Evolutionary conservation across 1,139 yeast species (phyloP).

Genomic region (Yamadazyma epiphylla): DNA sequence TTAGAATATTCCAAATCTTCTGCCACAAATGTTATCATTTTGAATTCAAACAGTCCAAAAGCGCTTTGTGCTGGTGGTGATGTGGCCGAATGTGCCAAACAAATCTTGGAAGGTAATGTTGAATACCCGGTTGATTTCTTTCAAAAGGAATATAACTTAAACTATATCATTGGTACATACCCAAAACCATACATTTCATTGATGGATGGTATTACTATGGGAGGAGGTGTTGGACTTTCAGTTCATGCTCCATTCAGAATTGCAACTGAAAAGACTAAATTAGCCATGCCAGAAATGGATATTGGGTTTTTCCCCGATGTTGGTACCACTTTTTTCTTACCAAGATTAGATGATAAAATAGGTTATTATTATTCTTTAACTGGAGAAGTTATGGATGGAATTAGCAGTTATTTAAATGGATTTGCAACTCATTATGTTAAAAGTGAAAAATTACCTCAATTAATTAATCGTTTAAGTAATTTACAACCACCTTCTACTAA

Average conservation of each 20-base stretch:
- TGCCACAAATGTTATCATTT: constrained; percentile 59
- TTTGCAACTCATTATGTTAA: constrained; percentile 89
- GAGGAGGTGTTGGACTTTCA: constrained; percentile 94
- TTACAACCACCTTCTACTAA: constrained; percentile 42
- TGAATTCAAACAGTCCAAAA: constrained; percentile 63
- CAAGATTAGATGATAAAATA: constrained; percentile 74
- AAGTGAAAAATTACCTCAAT: constrained; percentile 54
- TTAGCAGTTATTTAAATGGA: constrained; percentile 78
- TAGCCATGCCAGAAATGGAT: constrained; percentile 98
- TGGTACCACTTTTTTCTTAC: constrained; percentile 86
- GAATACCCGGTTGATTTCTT: constrained; percentile 64
- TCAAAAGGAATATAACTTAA: constrained; percentile 74
- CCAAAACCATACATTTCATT: constrained; percentile 81
- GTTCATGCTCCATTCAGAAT: constrained; percentile 93
- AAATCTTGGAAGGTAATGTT: constrained; percentile 46
- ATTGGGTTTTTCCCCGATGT: constrained; percentile 98
- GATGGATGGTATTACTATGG: constrained; percentile 95
- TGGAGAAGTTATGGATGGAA: constrained; percentile 72
- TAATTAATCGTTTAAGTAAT: constrained; percentile 63
- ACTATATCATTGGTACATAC: constrained; percentile 75
- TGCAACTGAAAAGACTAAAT: constrained; percentile 82
- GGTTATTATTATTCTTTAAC: constrained; percentile 88
- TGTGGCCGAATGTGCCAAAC: constrained; percentile 69
- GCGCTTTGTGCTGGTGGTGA: constrained; percentile 93
- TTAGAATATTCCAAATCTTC: constrained; percentile 71